Evolutionary conservation across 1,284 basidiomycete genomes (phyloP), one percentile per base, ranked within the genome.

Genomic region (Limonomyces culmigenus): DNA sequence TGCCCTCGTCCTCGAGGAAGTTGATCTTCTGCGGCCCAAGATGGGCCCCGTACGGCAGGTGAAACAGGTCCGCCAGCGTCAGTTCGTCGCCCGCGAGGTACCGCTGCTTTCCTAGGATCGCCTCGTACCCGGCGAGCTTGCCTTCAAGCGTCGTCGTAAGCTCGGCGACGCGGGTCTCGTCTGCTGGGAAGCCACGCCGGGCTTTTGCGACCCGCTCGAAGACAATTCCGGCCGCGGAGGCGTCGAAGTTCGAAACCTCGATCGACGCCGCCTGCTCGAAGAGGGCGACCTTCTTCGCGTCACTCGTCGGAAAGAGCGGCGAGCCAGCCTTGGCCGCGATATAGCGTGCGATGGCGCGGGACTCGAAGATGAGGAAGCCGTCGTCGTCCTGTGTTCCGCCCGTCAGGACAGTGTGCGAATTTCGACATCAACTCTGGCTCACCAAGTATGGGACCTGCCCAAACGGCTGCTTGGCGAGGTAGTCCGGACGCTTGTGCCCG

Each of bases 401-500:
- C 20, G 12, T n/a, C 15, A 8, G n/a, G 23, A n/a, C 8, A 27
- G n/a, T 27, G n/a, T n/a, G 23, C 8, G 8, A 8, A 8, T n/a
- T 27, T 27, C n/a, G n/a, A 27, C 23, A 8, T 27, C 37, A 13
- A 6, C 31, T 33, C 5, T 12, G 12, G 1, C 60, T 27, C 41
- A 69, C 67, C 38, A 80, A 59, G 51, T 65, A 74, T 2, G 75
- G 76, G 41, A 79, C 51, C 49, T 73, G 70, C 14, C 72, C 74
- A 44, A 79, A 80, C 0, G 77, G 75, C 42, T 79, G 74, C 17
- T 58, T 49, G 19, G 47, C 49, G 16, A 62, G 13, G 55, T 52
- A 66, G n/a, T 49, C 58, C 1, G 62, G 44, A 0, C 47, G 12
- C 48, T 72, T 74, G 38, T 74, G 65, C 43, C 65, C 63, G n/a